phyloP scores from a whole-genome alignment of 768 basidiomycete species.

The Boletus reticulatus region DNA sequence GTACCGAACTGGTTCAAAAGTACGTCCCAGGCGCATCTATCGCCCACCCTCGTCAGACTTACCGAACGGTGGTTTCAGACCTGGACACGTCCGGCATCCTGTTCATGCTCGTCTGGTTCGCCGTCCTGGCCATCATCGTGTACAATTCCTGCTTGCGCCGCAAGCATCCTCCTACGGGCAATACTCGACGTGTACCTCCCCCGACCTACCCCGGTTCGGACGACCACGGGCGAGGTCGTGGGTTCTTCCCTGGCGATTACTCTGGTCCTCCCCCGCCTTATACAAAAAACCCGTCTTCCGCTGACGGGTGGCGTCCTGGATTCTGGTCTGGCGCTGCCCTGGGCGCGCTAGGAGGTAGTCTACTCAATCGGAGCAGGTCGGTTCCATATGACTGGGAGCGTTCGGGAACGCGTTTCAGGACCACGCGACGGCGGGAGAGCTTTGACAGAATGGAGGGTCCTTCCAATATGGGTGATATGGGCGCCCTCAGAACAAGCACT shows the following conservation, averaged over 20 bases:
- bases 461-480: slow-evolving; percentile 67
- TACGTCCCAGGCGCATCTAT: slow-evolving; percentile 4
- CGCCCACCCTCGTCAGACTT: background rate
- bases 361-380: slow-evolving; percentile 43
- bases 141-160: slow-evolving; percentile 57
- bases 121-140: slow-evolving; percentile 47
- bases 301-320: slow-evolving; percentile 57
- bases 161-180: slow-evolving; percentile 28
- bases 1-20: slow-evolving; percentile 20
- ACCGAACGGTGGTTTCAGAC: slow-evolving; percentile 30
- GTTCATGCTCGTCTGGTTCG: slow-evolving; percentile 59
- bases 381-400: slow-evolving; percentile 61
- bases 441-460: slow-evolving; percentile 65
- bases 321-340: slow-evolving; percentile 84
- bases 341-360: slow-evolving; percentile 65
- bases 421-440: slow-evolving; percentile 24
- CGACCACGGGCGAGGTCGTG: slow-evolving; percentile 26
- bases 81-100: slow-evolving; percentile 46
- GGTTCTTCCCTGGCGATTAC: slow-evolving; percentile 55
- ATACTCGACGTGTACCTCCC: slow-evolving; percentile 28
- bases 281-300: slow-evolving; percentile 35
- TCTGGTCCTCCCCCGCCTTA: slow-evolving; percentile 59
- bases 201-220: slow-evolving; percentile 32
- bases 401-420: slow-evolving; percentile 32
- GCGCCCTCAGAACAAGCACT: slow-evolving; percentile 71